Evolutionary conservation across 1,284 basidiomycete genomes (phyloP), one percentile per base, ranked within the genome.

Genomic region (Marasmius oreades): DNA sequence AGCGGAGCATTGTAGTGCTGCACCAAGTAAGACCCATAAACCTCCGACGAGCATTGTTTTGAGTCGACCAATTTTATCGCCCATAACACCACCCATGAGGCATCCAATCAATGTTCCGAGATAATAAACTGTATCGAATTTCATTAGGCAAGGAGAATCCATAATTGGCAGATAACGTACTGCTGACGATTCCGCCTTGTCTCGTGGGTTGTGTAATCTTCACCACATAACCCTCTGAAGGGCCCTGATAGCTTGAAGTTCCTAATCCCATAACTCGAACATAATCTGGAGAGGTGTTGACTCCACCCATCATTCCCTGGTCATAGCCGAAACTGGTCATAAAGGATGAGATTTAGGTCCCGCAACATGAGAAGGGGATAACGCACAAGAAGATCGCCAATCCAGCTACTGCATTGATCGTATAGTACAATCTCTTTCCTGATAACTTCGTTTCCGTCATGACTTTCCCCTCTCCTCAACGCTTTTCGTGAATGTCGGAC

Each of bases 291-390:
- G 76, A 74, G n/a, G 74, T 74, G 59, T 80, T 79, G 31, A 80
- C 78, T 44, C 78, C 78, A 33, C 78, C 78, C 79, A 82, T 81
- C 73, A 80, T 77, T 50, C 79, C 79, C 68, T 81, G 78, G 64
- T 80, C 78, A 73, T 80, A 81, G 24, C 79, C 79, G 63, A 79
- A 79, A 62, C 77, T 79, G 53, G 28, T 31, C 5, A 10, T 28
- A 24, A 14, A 23, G 28, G 28, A 3, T 55, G n/a, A n/a, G 31
- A 11, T 16, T 24, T 11, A 50, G 43, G n/a, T 12, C 12, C 20
- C 26, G 4, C 14, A 20, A 22, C 12, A 37, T 5, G 52, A 34
- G 42, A 28, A 31, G 20, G 31, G 22, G 14, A 11, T n/a, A 20
- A 70, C 75, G 58, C 55, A 78, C 77, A 79, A 79, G 67, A 79